These are phyloP conservation scores for Entrophospora sp. DNA, from an alignment of 192 early-diverging fungal species.

Conservation along the genomic window DNA sequence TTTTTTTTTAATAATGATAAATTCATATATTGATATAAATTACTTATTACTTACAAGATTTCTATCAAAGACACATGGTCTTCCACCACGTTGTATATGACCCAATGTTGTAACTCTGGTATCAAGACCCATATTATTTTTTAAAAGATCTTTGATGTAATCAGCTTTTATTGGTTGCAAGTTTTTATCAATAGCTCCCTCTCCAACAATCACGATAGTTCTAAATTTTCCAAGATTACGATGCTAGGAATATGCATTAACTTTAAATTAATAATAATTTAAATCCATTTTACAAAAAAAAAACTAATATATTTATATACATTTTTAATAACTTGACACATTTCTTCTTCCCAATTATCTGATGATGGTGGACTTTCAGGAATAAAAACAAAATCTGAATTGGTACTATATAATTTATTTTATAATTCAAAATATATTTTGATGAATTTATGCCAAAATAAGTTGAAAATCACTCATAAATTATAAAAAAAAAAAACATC, in stretches of 20 bases:
- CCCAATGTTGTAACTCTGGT: conserved; percentile 91
- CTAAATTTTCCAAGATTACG: conserved; percentile 82
- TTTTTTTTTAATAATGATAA: conserved; percentile 6
- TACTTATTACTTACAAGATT: conserved; percentile 47
- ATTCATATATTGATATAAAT: not conserved
- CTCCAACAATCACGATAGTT: conserved; percentile 90
- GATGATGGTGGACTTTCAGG: conserved; percentile 85
- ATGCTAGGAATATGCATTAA: conserved; percentile 31
- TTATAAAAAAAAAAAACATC: not conserved
- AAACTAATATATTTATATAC: conserved; percentile 20
- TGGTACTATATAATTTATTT: conserved; percentile 40
- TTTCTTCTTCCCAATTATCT: conserved; percentile 80
- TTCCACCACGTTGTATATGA: conserved; percentile 92
- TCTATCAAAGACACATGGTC: conserved; percentile 83
- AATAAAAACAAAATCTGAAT: conserved; percentile 94
- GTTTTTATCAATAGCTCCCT: conserved; percentile 88
- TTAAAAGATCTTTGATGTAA: conserved; percentile 73
- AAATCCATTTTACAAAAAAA: not conserved
- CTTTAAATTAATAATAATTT: not conserved
- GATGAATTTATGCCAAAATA: not conserved
- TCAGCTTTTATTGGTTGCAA: conserved; percentile 83
- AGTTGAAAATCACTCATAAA: not conserved
- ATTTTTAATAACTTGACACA: conserved; percentile 70
- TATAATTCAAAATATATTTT: not conserved
- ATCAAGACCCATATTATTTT: conserved; percentile 72